Evolutionary conservation across 257 asterid genomes (phyloP).

Genomic region (Ilex aquifolium): DNA sequence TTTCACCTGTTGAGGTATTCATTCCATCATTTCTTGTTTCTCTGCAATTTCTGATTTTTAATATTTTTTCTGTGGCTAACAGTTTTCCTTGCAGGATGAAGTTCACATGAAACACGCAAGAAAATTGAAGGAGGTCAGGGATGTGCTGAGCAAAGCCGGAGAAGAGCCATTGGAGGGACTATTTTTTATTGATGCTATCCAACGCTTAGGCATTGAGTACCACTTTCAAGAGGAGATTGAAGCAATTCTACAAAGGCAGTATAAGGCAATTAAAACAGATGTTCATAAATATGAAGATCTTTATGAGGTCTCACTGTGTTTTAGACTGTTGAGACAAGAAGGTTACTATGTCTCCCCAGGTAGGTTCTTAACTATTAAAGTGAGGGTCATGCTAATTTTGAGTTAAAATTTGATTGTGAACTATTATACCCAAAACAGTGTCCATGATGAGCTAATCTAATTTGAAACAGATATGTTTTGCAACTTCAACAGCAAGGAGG

Average conservation of each 20-base stretch:
- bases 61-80: no score
- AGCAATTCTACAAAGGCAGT: constrained; percentile 2
- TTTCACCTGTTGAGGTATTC: no score
- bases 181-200: constrained; percentile 2
- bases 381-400: not conserved
- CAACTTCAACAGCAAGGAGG: not conserved
- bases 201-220: constrained; percentile 7
- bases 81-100: not conserved
- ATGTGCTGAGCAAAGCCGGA: not conserved
- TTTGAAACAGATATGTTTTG: not conserved
- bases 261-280: not conserved
- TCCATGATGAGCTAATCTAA: not conserved
- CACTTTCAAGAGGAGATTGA: constrained; percentile 6
- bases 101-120: not conserved
- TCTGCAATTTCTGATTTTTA: no score
- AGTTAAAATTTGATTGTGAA: not conserved
- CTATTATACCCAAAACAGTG: not conserved
- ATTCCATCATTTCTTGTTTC: no score
- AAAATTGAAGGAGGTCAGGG: not conserved
- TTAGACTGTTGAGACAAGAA: constrained; percentile 11
- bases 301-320: constrained; percentile 2
- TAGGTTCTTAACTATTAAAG: not conserved
- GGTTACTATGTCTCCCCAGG: constrained; percentile 4
- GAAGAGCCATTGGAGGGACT: not conserved
- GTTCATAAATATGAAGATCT: not conserved